phyloP scores from a whole-genome alignment of 2,329 filamentous ascomycete genomes.

The Orbilia brochopaga region DNA sequence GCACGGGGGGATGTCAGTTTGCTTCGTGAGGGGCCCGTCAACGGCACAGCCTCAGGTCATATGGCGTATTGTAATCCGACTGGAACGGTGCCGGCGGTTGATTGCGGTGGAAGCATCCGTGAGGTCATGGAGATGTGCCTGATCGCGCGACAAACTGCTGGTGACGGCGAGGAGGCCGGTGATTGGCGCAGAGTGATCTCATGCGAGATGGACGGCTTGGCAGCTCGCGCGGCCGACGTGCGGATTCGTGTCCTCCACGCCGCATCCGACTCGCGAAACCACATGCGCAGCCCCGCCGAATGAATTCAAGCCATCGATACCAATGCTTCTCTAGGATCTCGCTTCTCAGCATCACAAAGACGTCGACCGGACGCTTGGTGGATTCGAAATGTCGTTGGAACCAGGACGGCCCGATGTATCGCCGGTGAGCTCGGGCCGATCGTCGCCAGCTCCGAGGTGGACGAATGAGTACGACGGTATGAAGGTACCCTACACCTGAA shows the following conservation, averaged over 20 bases:
- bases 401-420: constrained; percentile 35
- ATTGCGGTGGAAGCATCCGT: constrained; percentile 3
- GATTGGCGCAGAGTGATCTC: constrained; percentile 42
- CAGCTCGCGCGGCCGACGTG: constrained; percentile 29
- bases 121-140: constrained; percentile 16
- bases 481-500: constrained; percentile 9
- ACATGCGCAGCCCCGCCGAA: constrained; percentile 17
- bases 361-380: background rate
- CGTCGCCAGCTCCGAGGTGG: constrained; percentile 46
- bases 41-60: constrained; percentile 27
- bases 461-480: constrained; percentile 50
- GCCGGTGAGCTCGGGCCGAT: constrained; percentile 47
- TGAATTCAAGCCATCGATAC: constrained; percentile 23
- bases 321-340: background rate
- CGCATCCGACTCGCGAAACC: background rate
- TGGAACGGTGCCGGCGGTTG: constrained; percentile 1
- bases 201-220: constrained; percentile 36
- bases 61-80: constrained; percentile 12
- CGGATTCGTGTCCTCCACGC: constrained; percentile 42
- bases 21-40: constrained; percentile 15
- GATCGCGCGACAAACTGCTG: constrained; percentile 43
- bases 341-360: background rate
- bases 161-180: constrained; percentile 20
- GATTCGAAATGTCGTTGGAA: constrained; percentile 40
- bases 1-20: constrained; percentile 30